Base-by-base conservation (phyloP, 768 basidiomycete genomes). In the Roridomyces roridus region DNA sequence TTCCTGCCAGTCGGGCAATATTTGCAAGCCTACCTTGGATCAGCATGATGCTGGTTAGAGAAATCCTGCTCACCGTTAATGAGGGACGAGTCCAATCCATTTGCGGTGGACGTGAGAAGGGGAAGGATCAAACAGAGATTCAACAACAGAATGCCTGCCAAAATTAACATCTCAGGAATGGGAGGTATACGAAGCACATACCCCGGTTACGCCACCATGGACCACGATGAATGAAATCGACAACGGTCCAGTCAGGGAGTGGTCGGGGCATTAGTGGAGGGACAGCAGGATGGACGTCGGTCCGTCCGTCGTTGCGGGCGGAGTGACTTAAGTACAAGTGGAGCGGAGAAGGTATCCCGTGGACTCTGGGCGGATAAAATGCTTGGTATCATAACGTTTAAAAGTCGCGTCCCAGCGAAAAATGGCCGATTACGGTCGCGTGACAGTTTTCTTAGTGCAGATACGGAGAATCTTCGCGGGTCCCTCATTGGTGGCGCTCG, bases 41-140 rank as follows among this genome's bases (percentile, higher is more conserved):
- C 52, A 72, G 41, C 50, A 50, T 21, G 42, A 34, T 34, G 24
- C 23, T 9, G 21, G 21, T 20, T 28, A 39, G 25, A n/a, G 31
- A 14, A 5, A 1, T 35, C 14, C 24, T 25, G 53, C 64, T 29
- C 52, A 80, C 74, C 75, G 63, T 88, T 88, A 15, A 87, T 76
- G 41, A 87, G 70, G n/a, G 86, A 88, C 4, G 85, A 84, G 66
- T 89, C 86, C 46, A 87, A 79, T 23, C 89, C 88, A 70, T 88
- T 89, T 45, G 82, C 81, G 14, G 80, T 74, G 17, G 86, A 82
- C 15, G 88, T 87, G 52, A 89, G 70, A n/a, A 90, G 75, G 2
- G 88, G 85, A 15, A 89, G 72, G 15, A 85, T 51, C 28, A 89
- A 74, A 62, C 79, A 84, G 6, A 88, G 53, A 67, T 88, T 88